These are phyloP conservation scores for Pleurotus tuber-regium DNA, from an alignment of 768 basidiomycete genomes.

Conservation along the genomic window DNA sequence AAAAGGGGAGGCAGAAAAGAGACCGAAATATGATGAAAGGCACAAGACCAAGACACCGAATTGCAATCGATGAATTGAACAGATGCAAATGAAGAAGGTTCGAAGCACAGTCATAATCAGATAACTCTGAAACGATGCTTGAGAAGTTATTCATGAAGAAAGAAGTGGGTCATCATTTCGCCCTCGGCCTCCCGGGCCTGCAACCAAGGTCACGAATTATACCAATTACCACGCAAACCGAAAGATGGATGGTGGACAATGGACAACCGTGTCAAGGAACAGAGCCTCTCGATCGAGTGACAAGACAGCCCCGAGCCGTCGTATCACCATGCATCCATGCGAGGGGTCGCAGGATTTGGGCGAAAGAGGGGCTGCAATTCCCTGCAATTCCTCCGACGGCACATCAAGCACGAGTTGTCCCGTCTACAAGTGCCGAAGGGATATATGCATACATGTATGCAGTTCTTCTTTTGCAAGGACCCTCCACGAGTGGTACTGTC, in stretches of 20 bases:
- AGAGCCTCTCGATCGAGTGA: background rate
- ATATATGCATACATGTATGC: too few relatives aligned
- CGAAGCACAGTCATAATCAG: background rate
- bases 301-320: slow-evolving; percentile 1
- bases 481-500: too few relatives aligned
- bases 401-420: slow-evolving; percentile 2
- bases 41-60: background rate
- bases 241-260: background rate
- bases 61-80: background rate
- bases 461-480: too few relatives aligned
- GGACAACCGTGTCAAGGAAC: background rate
- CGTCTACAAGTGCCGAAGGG: background rate
- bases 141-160: background rate
- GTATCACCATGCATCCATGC: slow-evolving; percentile 5
- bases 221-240: too few relatives aligned
- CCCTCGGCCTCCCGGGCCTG: slow-evolving; percentile 8
- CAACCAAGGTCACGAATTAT: background rate
- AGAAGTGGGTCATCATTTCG: background rate
- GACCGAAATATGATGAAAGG: too few relatives aligned
- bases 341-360: background rate
- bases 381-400: too few relatives aligned
- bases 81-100: background rate
- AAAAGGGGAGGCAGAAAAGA: too few relatives aligned
- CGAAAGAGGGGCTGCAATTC: background rate
- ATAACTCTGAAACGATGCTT: too few relatives aligned